A percentile compares a stretch with the other conserved stretches of the same genome.
These are phyloP conservation scores for Sanguinoderma infundibulare DNA, from an alignment of 1,284 basidiomycete species.

Conservation along the genomic window DNA sequence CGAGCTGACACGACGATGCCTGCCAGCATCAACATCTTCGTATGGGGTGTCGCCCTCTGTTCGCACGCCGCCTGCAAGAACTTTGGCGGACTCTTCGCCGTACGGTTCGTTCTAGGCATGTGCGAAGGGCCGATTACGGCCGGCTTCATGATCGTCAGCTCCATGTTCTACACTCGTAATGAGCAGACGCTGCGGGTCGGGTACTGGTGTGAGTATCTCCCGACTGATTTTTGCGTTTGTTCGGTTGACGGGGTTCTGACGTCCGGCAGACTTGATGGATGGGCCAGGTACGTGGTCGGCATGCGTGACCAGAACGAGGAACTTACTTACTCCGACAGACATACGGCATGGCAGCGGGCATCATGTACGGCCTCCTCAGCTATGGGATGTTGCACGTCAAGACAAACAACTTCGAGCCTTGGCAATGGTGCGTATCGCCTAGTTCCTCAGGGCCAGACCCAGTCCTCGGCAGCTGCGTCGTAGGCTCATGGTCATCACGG, in stretches of 20 bases:
- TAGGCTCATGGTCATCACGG: constrained; percentile 75
- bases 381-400: constrained; percentile 70
- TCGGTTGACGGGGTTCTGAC: background rate
- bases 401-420: constrained; percentile 57
- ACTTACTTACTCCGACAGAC: background rate
- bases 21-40: constrained; percentile 64
- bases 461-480: background rate
- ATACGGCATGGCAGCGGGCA: constrained; percentile 40
- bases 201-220: constrained; percentile 76
- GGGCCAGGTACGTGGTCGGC: constrained; percentile 27
- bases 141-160: constrained; percentile 75
- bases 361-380: constrained; percentile 72
- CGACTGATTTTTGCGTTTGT: background rate
- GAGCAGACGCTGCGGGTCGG: constrained; percentile 78
- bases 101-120: constrained; percentile 70
- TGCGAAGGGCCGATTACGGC: constrained; percentile 82
- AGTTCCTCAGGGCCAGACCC: too few relatives aligned
- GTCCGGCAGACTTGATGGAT: constrained; percentile 31
- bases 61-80: constrained; percentile 74
- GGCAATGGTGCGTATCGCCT: constrained; percentile 53
- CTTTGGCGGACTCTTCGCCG: constrained; percentile 70
- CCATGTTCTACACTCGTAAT: constrained; percentile 80
- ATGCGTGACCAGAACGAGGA: background rate
- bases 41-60: constrained; percentile 68
- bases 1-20: background rate